Base-by-base conservation (phyloP, 139 green algal species). In the Coccomyxa sp. region DNA sequence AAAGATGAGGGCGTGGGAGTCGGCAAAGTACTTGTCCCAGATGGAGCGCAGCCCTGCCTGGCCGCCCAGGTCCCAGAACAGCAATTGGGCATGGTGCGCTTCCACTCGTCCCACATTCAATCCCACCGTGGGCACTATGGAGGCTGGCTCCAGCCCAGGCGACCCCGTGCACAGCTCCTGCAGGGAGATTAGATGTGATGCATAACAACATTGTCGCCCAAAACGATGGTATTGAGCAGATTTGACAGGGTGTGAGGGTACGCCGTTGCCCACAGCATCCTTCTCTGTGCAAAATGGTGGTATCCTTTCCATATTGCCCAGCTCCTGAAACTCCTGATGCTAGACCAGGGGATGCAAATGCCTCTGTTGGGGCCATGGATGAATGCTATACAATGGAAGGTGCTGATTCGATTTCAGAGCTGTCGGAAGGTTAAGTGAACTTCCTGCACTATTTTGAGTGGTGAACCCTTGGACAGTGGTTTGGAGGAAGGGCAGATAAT, bases 1-100 rank as follows among this genome's bases (percentile, higher is more conserved):
- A 85, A 93, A 99, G 10, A 99, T 67, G 11, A 99, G 86, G 13
- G 92, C 95, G 82, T 99, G 95, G 18, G 91, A 92, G 77, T 99
- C 96, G 27, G 89, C 90, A 81, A 95, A 99, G 88, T 99, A 99
- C 82, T 99, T 99, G 86, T 98, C 95, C 96, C 96, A 99, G 38
- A 99, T 98, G 12, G 90, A 89, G 15, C 93, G 92, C 80, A 99
- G 88, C 11, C 93, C 92, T 0, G 90, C 58, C 51, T 92, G 86
- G 10, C 94, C 94, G 0, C 96, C 96, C 0, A 99, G 92, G 86
- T 99, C 96, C 96, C 96, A 99, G 79, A 98, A 94, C 0, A 99
- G 88, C 18, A 99, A 84, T 60, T 90, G 88, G 0, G 83, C 57
- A 32, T 92, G 88, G 78, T 87, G 67, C 21, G 87, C 89, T 59